phyloP scores from a whole-genome alignment of 805 yeast species.

The Kuraishia borneana region DNA sequence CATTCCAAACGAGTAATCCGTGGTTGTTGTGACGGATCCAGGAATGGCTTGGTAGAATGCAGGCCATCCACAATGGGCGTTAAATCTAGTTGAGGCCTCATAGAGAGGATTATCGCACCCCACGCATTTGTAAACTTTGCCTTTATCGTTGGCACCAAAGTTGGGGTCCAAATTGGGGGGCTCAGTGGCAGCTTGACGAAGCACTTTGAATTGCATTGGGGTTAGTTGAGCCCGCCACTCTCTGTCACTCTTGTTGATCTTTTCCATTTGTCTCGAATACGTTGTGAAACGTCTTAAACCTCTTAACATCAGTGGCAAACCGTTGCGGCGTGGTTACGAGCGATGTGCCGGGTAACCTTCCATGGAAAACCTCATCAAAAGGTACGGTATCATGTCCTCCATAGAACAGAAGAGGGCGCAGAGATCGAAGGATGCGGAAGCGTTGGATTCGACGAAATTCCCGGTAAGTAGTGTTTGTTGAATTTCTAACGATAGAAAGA shows the following conservation, averaged over 20 bases:
- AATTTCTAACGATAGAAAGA: constrained; percentile 18
- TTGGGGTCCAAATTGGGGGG: constrained; percentile 34
- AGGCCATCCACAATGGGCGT: constrained; percentile 97
- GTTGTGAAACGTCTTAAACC: no score
- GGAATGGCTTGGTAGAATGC: constrained; percentile 88
- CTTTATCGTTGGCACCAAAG: background rate
- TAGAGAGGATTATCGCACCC: constrained; percentile 80
- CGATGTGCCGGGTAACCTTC: no score
- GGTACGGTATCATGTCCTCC: no score
- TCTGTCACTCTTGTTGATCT: constrained; percentile 1
- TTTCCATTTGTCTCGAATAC: no score
- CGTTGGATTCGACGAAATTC: background rate
- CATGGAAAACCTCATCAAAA: no score
- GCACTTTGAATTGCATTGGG: constrained; percentile 68
- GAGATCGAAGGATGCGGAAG: background rate
- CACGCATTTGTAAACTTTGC: constrained; percentile 59
- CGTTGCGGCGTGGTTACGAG: no score
- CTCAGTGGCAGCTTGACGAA: constrained; percentile 69
- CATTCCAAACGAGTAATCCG: constrained; percentile 67
- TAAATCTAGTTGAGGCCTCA: constrained; percentile 69
- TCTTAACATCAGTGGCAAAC: no score
- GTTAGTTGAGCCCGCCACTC: constrained; percentile 77
- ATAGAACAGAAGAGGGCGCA: background rate
- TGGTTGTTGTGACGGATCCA: constrained; percentile 52
- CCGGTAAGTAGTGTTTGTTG: constrained; percentile 1